phyloP scores from a whole-genome alignment of 805 yeast genomes.

The Kuraishia hungarica region DNA sequence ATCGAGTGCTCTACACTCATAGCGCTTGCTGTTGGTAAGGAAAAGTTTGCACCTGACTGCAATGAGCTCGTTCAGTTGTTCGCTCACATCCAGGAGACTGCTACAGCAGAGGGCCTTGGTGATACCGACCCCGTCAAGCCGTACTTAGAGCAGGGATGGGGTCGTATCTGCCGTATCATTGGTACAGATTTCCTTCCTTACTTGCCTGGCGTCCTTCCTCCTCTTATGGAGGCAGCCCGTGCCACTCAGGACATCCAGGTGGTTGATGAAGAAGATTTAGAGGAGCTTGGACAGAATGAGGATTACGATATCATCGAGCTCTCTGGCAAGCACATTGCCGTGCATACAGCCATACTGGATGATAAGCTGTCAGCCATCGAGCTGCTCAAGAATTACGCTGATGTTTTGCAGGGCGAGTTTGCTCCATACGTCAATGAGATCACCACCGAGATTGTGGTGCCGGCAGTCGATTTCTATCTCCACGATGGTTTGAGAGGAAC shows the following conservation, averaged over 20 bases:
- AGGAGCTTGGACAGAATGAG: constrained; percentile 71
- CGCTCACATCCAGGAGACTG: constrained; percentile 54
- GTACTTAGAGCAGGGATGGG: constrained; percentile 93
- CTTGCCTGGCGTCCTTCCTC: constrained; percentile 79
- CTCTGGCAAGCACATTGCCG: constrained; percentile 88
- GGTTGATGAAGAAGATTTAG: constrained; percentile 83
- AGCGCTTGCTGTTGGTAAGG: constrained; percentile 92
- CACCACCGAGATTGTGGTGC: constrained; percentile 70
- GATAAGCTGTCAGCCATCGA: constrained; percentile 93
- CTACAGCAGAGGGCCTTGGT: constrained; percentile 31
- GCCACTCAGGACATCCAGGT: constrained; percentile 85
- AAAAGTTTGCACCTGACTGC: constrained; percentile 71
- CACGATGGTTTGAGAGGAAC: constrained; percentile 92
- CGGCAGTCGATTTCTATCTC: constrained; percentile 83
- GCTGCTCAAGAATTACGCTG: constrained; percentile 74
- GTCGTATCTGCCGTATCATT: constrained; percentile 78
- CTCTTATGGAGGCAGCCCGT: constrained; percentile 78
- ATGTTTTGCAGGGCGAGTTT: constrained; percentile 73
- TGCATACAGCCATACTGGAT: constrained; percentile 89
- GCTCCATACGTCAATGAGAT: constrained; percentile 77
- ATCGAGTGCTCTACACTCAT: constrained; percentile 93
- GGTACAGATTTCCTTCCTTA: constrained; percentile 83
- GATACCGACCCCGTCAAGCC: constrained; percentile 87
- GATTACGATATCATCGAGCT: constrained; percentile 94
- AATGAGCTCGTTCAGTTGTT: constrained; percentile 66